These are phyloP conservation scores for Solanum aculeatissimum DNA, from an alignment of 305 asterid species.

Conservation along the genomic window DNA sequence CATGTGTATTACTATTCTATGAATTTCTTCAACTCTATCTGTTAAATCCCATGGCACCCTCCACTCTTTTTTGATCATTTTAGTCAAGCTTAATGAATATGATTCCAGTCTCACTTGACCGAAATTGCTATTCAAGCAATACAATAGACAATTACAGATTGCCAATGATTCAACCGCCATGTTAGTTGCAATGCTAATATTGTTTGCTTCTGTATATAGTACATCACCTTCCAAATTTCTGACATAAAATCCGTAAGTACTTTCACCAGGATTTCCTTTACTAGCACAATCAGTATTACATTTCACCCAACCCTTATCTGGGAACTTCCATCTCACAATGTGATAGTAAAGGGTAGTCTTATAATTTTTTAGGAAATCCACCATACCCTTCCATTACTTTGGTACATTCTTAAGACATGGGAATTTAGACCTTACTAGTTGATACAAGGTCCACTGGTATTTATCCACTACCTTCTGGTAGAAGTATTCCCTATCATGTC, in stretches of 20 bases:
- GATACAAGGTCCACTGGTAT: not conserved
- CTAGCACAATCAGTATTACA: not conserved
- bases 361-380: not conserved
- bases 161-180: no score
- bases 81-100: no score
- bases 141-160: no score
- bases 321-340: not conserved
- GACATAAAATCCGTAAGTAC: not conserved
- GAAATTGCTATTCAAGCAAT: no score
- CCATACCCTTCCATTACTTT: not conserved
- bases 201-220: not conserved
- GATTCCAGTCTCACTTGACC: no score
- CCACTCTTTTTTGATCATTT: no score
- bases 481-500: not conserved
- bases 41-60: no score
- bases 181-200: no score
- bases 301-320: not conserved
- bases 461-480: no score
- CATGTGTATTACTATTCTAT: no score
- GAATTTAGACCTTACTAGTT: not conserved
- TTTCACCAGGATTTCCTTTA: not conserved
- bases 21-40: no score
- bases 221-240: not conserved
- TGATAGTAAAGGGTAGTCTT: not conserved
- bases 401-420: not conserved